Evolutionary conservation across 164 flowering plant species (phyloP).

Genomic region (Stephania cephalantha): DNA sequence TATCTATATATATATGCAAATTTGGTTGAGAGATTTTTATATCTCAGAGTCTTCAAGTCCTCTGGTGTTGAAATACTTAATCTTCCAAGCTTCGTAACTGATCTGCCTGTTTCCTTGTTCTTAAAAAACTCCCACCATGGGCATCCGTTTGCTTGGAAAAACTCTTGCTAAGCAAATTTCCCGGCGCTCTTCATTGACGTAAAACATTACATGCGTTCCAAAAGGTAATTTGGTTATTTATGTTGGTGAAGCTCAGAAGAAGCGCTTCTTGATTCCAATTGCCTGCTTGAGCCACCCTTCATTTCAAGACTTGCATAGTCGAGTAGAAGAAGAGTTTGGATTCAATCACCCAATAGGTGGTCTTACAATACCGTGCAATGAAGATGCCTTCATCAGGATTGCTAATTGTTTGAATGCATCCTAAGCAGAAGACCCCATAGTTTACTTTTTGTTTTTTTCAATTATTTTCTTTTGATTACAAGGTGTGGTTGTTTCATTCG

Average conservation of each 20-base stretch:
- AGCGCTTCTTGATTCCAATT: constrained; percentile 34
- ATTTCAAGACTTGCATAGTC: constrained; percentile 32
- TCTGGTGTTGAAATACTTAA: no score
- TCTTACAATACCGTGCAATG: constrained; percentile 11
- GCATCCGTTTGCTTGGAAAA: background rate
- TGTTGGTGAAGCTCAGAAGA: constrained; percentile 32
- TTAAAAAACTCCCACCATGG: background rate
- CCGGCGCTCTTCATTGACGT: background rate
- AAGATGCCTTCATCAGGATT: constrained; percentile 4
- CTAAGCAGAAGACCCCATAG: background rate
- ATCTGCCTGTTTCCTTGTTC: no score
- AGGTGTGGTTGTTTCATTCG: background rate
- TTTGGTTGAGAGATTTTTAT: no score
- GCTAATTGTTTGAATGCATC: background rate
- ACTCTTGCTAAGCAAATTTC: constrained; percentile 17
- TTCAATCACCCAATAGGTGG: constrained; percentile 12
- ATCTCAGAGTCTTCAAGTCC: no score
- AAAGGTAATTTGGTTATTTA: constrained; percentile 32
- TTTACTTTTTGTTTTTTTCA: background rate
- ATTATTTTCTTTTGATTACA: background rate
- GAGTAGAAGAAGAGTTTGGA: constrained; percentile 10
- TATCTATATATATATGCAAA: no score
- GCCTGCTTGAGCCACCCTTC: constrained; percentile 36
- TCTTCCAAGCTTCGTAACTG: no score
- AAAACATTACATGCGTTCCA: constrained; percentile 12